Evolutionary conservation across 257 asterid genomes (phyloP), one percentile per base, ranked within the genome.

Genomic region (Lycium barbarum): DNA sequence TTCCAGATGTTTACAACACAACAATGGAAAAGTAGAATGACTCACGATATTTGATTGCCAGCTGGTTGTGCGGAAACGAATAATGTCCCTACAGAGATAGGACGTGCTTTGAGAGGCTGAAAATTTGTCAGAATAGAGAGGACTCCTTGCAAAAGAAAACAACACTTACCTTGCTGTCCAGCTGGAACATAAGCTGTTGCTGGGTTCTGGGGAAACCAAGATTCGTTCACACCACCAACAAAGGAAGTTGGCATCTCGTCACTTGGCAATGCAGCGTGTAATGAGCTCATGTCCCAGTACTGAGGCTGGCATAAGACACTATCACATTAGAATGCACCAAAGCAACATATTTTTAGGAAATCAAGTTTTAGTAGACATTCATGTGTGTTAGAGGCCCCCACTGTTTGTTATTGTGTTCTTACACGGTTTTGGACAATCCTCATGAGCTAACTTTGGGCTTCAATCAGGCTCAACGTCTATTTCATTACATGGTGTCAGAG

Each of bases 241-340:
- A 90, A 91, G 68, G 97, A 87, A 73, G 90, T 68, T 74, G 93
- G 89, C 72, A 83, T 43, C 86, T 87, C 93, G 78, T 85, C 89
- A 87, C 83, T 87, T 84, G 97, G 97, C 90, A 95, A 81, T 13
- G 93, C 92, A 65, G 89, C 92, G 86, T 92, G 98, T 95, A 94
- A 87, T 62, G 97, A 91, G 90, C 93, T 88, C 94, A 91, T 89
- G 87, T 93, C 93, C 95, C 97, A 94, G 83, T 93, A 92, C 89
- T 94, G 92, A 58, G 86, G 61, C 87, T 85, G 12, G 49, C 33
- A 73, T 18, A 82, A 61, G 80, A 51, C 47, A 79, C 26, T 38
- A 18, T 66, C 33, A 73, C 81, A 78, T 72, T 59, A 84, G 85
- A 80, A 49, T 58, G n/a, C 36, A 54, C 43, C 65, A 57, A 82